phyloP scores from a whole-genome alignment of 2,329 filamentous ascomycete species.

The Aureobasidium uvarum region DNA sequence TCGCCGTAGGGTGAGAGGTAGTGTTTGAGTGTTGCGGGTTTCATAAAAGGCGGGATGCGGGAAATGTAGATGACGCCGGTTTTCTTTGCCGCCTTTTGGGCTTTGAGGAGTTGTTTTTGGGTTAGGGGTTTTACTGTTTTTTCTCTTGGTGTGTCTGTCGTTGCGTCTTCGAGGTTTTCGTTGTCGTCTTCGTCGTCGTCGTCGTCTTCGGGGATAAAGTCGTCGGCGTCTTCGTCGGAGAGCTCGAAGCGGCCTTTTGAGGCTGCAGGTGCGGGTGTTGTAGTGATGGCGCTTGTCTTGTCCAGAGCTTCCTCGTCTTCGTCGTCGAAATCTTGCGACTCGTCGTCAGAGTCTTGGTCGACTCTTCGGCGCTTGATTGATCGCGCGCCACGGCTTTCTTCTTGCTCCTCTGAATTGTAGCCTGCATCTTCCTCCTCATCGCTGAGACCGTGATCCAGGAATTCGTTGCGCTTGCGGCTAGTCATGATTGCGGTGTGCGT shows the following conservation, averaged over 20 bases:
- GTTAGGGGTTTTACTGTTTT: slow-evolving; percentile 44
- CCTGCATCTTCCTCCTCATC: slow-evolving; percentile 48
- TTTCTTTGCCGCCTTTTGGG: slow-evolving; percentile 64
- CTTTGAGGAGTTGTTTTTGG: slow-evolving; percentile 66
- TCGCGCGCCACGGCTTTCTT: slow-evolving; percentile 61
- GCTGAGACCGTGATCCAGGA: slow-evolving; percentile 55
- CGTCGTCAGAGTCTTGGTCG: slow-evolving; percentile 41
- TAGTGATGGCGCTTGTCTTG: slow-evolving; percentile 27
- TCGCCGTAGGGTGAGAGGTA: slow-evolving; percentile 72
- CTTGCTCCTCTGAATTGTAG: slow-evolving; percentile 66
- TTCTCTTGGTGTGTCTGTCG: slow-evolving; percentile 36
- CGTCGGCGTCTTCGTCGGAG: slow-evolving; percentile 26
- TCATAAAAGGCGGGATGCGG: slow-evolving; percentile 85
- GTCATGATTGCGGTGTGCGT: slow-evolving; percentile 53
- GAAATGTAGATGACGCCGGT: slow-evolving; percentile 83
- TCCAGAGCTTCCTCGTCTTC: slow-evolving; percentile 25
- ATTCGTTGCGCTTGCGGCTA: slow-evolving; percentile 68
- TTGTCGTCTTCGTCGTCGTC: slow-evolving; percentile 28
- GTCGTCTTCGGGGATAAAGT: slow-evolving; percentile 31
- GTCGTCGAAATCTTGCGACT: slow-evolving; percentile 34
- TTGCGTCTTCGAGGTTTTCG: slow-evolving; percentile 27
- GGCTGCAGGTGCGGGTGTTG: not conserved
- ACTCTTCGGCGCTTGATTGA: slow-evolving; percentile 63
- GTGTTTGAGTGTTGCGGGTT: slow-evolving; percentile 71
- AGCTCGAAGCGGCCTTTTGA: slow-evolving; percentile 14